phyloP scores from a whole-genome alignment of 345 rosid genomes.

The Dimocarpus longan region DNA sequence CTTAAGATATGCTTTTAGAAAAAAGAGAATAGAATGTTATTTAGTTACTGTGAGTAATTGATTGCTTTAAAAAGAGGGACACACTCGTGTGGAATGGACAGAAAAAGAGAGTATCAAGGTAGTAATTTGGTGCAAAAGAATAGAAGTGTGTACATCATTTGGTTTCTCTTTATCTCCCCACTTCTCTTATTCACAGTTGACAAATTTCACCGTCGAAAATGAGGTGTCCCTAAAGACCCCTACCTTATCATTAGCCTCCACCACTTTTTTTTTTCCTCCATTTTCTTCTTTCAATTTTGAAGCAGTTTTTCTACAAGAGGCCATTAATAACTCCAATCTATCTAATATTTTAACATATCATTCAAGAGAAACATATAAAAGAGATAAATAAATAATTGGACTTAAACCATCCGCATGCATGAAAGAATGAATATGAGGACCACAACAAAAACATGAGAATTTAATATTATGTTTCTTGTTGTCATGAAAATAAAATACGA shows the following conservation, averaged over 20 bases:
- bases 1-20: too few relatives aligned
- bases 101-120: neutral
- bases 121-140: slow-evolving; percentile 1
- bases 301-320: neutral
- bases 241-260: slow-evolving; percentile 35
- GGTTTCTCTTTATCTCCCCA: slow-evolving; percentile 22
- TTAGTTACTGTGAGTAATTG: neutral
- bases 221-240: slow-evolving; percentile 30
- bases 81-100: slow-evolving; percentile 10
- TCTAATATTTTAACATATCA: neutral
- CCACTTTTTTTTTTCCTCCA: neutral
- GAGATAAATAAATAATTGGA: too few relatives aligned
- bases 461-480: too few relatives aligned
- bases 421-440: neutral
- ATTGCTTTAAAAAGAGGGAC: neutral
- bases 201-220: slow-evolving; percentile 28
- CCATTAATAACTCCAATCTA: too few relatives aligned
- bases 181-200: slow-evolving; percentile 36
- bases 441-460: neutral
- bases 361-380: neutral
- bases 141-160: slow-evolving; percentile 17
- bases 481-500: neutral
- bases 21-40: too few relatives aligned
- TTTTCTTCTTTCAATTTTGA: neutral
- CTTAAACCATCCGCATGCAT: neutral